phyloP scores from a whole-genome alignment of 495 filamentous ascomycete genomes.

The Trichodelitschia bisporula region DNA sequence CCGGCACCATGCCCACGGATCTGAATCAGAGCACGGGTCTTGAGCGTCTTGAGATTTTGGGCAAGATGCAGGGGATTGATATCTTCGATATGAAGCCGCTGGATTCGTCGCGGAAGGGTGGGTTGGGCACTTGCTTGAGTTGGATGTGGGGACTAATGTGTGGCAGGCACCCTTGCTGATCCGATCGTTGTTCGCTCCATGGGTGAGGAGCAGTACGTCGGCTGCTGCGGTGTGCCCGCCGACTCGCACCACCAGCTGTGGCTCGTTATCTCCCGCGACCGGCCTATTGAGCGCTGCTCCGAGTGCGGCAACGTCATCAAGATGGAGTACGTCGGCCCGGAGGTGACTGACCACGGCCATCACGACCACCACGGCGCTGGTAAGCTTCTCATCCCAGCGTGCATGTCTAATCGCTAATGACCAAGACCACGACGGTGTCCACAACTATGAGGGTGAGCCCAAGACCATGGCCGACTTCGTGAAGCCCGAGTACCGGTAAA shows the following conservation, averaged over 20 bases:
- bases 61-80: conserved; percentile 97
- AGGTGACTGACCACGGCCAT: conserved; percentile 25
- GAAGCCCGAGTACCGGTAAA: conserved; percentile 79
- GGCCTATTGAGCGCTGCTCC: conserved; percentile 75
- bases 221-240: conserved; percentile 82
- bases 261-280: conserved; percentile 71
- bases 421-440: conserved; percentile 7
- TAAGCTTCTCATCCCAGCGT: conserved; percentile 23
- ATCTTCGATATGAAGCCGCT: conserved; percentile 96
- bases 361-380: conserved; percentile 9
- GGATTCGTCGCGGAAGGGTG: conserved; percentile 69
- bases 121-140: neutral
- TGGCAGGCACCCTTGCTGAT: conserved; percentile 61
- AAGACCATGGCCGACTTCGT: conserved; percentile 89
- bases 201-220: conserved; percentile 88
- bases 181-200: conserved; percentile 73
- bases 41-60: conserved; percentile 92
- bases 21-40: conserved; percentile 86
- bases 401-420: no score
- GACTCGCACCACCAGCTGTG: conserved; percentile 81
- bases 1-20: conserved; percentile 78
- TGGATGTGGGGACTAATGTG: neutral
- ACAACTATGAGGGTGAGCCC: conserved; percentile 37
- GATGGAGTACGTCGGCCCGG: conserved; percentile 73
- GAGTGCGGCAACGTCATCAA: conserved; percentile 92